phyloP scores from a whole-genome alignment of 441 rosid species.

The Erodium trifolium region DNA sequence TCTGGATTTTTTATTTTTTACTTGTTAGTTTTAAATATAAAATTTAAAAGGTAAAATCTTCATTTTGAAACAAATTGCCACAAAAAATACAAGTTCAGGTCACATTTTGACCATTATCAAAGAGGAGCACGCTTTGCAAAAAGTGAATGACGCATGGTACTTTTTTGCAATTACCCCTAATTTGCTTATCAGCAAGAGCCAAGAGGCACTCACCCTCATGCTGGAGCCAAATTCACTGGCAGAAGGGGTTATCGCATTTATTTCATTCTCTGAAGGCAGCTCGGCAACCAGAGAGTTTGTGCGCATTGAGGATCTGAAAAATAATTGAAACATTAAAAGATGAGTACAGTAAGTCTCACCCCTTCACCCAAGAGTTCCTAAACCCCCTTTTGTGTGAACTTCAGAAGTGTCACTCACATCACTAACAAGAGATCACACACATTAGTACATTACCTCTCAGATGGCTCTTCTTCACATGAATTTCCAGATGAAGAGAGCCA shows the following conservation, averaged over 20 bases:
- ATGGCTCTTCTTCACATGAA: slow-evolving; percentile 81
- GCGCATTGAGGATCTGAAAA: slow-evolving; percentile 51
- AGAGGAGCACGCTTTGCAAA: too few species aligned
- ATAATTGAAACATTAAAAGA: slow-evolving; percentile 10
- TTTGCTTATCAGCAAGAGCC: slow-evolving; percentile 10
- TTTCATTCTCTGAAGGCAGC: slow-evolving; percentile 55
- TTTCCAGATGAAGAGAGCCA: slow-evolving; percentile 93
- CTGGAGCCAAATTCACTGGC: slow-evolving; percentile 56
- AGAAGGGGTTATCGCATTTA: slow-evolving; percentile 54
- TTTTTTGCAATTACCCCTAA: too few species aligned
- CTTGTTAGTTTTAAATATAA: too few species aligned
- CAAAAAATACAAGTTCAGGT: too few species aligned
- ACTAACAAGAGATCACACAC: too few species aligned
- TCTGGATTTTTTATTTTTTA: too few species aligned
- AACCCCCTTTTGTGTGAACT: background rate
- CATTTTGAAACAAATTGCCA: too few species aligned
- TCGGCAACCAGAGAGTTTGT: slow-evolving; percentile 35
- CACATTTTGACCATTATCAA: too few species aligned
- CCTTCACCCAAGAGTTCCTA: background rate
- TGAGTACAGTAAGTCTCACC: background rate
- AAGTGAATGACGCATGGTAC: too few species aligned
- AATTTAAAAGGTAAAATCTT: too few species aligned
- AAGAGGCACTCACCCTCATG: slow-evolving; percentile 49
- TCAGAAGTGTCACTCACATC: background rate
- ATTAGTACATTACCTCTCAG: slow-evolving; percentile 46